A percentile compares a stretch with the other conserved stretches of the same genome.
Conservation (phyloP, 805 yeast species). For the Candida insectalens region DNA sequence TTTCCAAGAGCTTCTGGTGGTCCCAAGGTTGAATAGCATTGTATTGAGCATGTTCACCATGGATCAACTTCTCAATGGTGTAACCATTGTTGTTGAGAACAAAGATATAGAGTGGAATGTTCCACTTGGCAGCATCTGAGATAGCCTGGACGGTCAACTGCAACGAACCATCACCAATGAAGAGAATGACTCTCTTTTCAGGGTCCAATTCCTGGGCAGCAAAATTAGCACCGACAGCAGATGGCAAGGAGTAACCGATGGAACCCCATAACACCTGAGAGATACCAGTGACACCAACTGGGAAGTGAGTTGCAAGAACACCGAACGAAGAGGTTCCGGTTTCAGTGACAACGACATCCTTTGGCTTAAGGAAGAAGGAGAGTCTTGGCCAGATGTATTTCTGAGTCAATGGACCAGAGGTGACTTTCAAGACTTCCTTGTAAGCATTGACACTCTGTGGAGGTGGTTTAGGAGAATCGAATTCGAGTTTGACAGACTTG, state of each 20-base stretch:
- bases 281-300: constrained; percentile 51
- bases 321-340: constrained; percentile 75
- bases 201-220: constrained; percentile 62
- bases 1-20: constrained; percentile 44
- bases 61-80: constrained; percentile 67
- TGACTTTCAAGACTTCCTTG: constrained; percentile 36
- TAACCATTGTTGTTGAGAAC: constrained; percentile 66
- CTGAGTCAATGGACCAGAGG: constrained; percentile 40
- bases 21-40: constrained; percentile 65
- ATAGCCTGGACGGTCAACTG: constrained; percentile 70
- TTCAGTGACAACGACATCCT: constrained; percentile 60
- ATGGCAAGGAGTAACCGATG: constrained; percentile 63
- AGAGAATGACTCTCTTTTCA: constrained; percentile 50
- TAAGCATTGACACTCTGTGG: constrained; percentile 31
- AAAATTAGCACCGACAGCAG: constrained; percentile 57
- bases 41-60: constrained; percentile 56
- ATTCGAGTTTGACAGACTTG: constrained; percentile 24
- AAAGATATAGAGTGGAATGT: constrained; percentile 57
- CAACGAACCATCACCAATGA: constrained; percentile 70
- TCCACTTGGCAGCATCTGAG: constrained; percentile 60
- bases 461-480: constrained; percentile 44
- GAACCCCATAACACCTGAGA: constrained; percentile 75
- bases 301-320: constrained; percentile 56
- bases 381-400: constrained; percentile 63
- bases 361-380: constrained; percentile 52